Conservation (phyloP, 208 protist genomes). For the Acanthamoeba comandoni region DNA sequence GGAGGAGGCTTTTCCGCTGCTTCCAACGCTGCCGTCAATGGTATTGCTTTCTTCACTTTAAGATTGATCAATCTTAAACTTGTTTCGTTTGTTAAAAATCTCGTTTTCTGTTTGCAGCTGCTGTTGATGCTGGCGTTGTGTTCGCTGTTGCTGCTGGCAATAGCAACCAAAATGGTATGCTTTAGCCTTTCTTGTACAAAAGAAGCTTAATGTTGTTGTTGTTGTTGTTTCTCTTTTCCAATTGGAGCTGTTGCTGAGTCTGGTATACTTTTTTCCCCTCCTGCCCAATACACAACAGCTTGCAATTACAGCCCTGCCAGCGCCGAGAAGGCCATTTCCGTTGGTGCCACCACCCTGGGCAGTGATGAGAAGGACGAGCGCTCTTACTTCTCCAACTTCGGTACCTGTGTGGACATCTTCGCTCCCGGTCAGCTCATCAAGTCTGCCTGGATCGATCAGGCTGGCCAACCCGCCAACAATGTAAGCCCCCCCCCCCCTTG, state of each 20-base stretch:
- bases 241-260: neutral
- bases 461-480: neutral
- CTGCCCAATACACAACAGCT: constrained; percentile 52
- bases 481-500: constrained; percentile 14
- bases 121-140: constrained; percentile 56
- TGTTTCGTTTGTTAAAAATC: too few species aligned
- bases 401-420: constrained; percentile 57
- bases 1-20: constrained; percentile 67
- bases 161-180: constrained; percentile 6
- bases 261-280: neutral
- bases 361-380: constrained; percentile 13
- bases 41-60: too few species aligned
- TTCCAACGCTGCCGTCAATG: constrained; percentile 61
- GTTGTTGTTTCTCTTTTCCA: too few species aligned
- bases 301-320: constrained; percentile 71
- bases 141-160: constrained; percentile 77
- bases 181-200: neutral
- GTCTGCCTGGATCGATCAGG: constrained; percentile 57
- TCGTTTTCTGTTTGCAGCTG: neutral
- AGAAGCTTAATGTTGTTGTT: neutral
- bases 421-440: constrained; percentile 69
- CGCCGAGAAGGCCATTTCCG: constrained; percentile 67
- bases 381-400: constrained; percentile 75
- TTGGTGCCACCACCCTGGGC: constrained; percentile 62
- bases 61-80: too few species aligned